These are phyloP conservation scores for Boletus vermiculosoides DNA, from an alignment of 768 basidiomycete genomes.

Conservation along the genomic window DNA sequence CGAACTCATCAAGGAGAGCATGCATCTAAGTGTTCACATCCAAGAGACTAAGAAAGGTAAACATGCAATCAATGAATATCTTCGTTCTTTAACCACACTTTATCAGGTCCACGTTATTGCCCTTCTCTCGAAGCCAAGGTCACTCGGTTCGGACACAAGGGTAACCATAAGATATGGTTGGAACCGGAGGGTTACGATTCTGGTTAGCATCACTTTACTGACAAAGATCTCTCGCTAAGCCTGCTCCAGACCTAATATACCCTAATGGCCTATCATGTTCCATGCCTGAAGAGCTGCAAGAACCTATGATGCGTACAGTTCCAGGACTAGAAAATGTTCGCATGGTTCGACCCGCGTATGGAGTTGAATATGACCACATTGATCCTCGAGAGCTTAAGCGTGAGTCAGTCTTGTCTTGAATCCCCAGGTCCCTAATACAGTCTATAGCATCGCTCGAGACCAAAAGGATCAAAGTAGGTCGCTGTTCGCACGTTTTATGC, in stretches of 20 bases:
- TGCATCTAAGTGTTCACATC: conserved; percentile 80
- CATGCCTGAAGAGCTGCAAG: conserved; percentile 83
- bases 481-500: not conserved
- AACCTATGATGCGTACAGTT: conserved; percentile 79
- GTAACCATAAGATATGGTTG: conserved; percentile 76
- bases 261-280: conserved; percentile 90
- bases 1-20: conserved; percentile 66
- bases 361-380: conserved; percentile 90
- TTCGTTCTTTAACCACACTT: not conserved
- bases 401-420: conserved; percentile 36
- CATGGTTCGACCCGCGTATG: conserved; percentile 85
- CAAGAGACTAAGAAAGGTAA: conserved; percentile 85
- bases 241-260: conserved; percentile 70
- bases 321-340: conserved; percentile 82
- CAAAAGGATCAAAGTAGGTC: conserved; percentile 65
- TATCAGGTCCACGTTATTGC: conserved; percentile 82
- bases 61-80: not conserved
- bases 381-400: conserved; percentile 79
- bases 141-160: conserved; percentile 70
- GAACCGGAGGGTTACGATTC: conserved; percentile 93
- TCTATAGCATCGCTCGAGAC: conserved; percentile 76
- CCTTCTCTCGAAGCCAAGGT: conserved; percentile 90
- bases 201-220: conserved; percentile 40
- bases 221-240: not conserved
- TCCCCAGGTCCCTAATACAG: not conserved